Conservation (phyloP, 2,329 filamentous ascomycete species). For the Aspergillus arachidicola region DNA sequence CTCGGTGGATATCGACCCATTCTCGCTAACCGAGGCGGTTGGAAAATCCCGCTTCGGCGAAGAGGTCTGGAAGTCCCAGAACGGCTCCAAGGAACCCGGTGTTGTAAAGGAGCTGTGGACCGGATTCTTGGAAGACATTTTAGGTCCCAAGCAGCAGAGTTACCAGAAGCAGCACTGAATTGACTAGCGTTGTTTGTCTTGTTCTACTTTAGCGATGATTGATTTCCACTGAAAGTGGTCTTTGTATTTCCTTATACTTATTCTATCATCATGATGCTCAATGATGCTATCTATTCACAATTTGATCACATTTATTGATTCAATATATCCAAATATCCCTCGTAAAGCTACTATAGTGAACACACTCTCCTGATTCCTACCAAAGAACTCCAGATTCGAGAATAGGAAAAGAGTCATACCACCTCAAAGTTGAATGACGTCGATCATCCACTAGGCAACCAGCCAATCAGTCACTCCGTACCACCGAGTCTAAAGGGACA, state of each 20-base stretch:
- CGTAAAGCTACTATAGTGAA: not conserved
- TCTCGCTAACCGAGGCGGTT: slow-evolving; percentile 57
- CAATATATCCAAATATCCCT: not conserved
- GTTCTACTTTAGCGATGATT: not conserved
- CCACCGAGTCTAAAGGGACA: not conserved
- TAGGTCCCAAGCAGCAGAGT: slow-evolving; percentile 36
- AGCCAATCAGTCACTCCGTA: not conserved
- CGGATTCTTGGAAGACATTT: slow-evolving; percentile 41
- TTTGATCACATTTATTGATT: not conserved
- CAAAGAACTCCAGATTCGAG: not conserved
- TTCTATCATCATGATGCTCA: not conserved
- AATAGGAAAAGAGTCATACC: not conserved
- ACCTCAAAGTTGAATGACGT: not conserved
- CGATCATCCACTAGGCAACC: not conserved
- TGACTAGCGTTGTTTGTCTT: not conserved
- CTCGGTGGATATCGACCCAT: slow-evolving; percentile 58
- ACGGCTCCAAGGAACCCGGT: slow-evolving; percentile 30
- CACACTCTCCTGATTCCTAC: not conserved
- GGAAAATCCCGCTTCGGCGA: slow-evolving; percentile 41
- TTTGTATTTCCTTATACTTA: not conserved
- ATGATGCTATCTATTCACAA: not conserved
- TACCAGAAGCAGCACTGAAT: slow-evolving; percentile 2
- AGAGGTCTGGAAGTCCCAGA: slow-evolving; percentile 40
- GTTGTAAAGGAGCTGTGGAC: slow-evolving; percentile 38
- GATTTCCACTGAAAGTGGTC: not conserved